Base-by-base conservation (phyloP, 1,284 basidiomycete species). In the Tilletiopsis washingtonensis region DNA sequence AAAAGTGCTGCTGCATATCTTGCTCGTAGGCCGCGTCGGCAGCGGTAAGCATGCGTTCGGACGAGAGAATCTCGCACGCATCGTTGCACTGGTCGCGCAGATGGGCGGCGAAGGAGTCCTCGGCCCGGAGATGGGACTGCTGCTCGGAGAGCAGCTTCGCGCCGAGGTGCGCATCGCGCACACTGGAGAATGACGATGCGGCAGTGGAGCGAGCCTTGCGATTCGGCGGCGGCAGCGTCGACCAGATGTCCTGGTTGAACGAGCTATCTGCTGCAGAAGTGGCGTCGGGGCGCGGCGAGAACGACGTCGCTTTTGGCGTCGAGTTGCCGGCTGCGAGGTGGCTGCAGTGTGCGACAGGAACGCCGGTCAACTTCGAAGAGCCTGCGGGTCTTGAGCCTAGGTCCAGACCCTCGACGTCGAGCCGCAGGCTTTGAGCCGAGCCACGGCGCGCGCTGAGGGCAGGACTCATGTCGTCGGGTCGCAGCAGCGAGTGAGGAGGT, bases 401-500 rank as follows among this genome's bases (percentile, higher is more conserved):
- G 39, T 67, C 64, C 25, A 67, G 53, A 40, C 64, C 64, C 4
- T 67, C 62, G 9, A 67, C 50, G 38, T 67, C 64, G 1, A 66
- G 26, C 5, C 45, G 51, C 9, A 66, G 49, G 11, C 49, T 64
- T 40, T 66, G 54, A 19, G 46, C 37, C 19, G 46, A 47, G 26
- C 36, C 36, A 14, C 46, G 15, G 19, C 46, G 46, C 29, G n/a
- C n/a, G n/a, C n/a, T n/a, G n/a, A n/a, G n/a, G n/a, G n/a, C n/a
- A n/a, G n/a, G n/a, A n/a, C n/a, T n/a, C n/a, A n/a, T n/a, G n/a
- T n/a, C n/a, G n/a, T n/a, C n/a, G n/a, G n/a, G n/a, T n/a, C n/a
- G n/a, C n/a, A n/a, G n/a, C n/a, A n/a, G n/a, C n/a, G n/a, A n/a
- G n/a, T n/a, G n/a, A n/a, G n/a, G n/a, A n/a, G n/a, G n/a, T n/a